Conservation (phyloP, 108 stramenopile species). For the Hondaea fermentalgiana region DNA sequence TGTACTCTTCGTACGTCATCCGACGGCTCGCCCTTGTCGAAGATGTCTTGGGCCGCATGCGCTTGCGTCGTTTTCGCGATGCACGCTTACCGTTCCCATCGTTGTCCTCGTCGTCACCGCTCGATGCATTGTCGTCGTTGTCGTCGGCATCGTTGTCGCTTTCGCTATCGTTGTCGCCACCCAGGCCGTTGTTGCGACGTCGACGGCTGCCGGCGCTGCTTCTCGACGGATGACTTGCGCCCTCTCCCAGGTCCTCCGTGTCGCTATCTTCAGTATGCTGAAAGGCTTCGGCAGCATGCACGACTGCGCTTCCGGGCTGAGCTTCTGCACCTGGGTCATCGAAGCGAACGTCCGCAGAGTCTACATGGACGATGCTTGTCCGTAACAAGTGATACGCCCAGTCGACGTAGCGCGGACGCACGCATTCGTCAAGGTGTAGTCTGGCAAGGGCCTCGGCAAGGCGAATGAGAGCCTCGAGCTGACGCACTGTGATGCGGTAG, state of each 20-base stretch:
- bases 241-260: not conserved
- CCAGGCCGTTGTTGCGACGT: conserved; percentile 28
- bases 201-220: not conserved
- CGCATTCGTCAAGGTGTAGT: conserved; percentile 76
- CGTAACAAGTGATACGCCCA: conserved; percentile 87
- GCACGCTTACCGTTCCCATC: too few species aligned
- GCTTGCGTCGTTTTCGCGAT: not conserved
- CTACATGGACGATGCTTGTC: conserved; percentile 91
- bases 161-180: conserved; percentile 19
- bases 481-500: conserved; percentile 96
- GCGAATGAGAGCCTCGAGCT: conserved; percentile 93
- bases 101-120: not conserved
- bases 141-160: conserved; percentile 27
- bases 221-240: not conserved
- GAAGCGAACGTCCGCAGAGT: conserved; percentile 84
- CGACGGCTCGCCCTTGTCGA: conserved; percentile 38
- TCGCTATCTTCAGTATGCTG: conserved; percentile 28
- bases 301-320: not conserved
- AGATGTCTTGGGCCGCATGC: not conserved
- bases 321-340: conserved; percentile 74
- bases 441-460: conserved; percentile 90
- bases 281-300: not conserved
- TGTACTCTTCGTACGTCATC: conserved; percentile 78
- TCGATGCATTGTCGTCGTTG: not conserved
- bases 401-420: conserved; percentile 69